A percentile compares a stretch with the other conserved stretches of the same genome.
phyloP scores from a whole-genome alignment of 164 flowering plant species.

The Vitis vinifera region DNA sequence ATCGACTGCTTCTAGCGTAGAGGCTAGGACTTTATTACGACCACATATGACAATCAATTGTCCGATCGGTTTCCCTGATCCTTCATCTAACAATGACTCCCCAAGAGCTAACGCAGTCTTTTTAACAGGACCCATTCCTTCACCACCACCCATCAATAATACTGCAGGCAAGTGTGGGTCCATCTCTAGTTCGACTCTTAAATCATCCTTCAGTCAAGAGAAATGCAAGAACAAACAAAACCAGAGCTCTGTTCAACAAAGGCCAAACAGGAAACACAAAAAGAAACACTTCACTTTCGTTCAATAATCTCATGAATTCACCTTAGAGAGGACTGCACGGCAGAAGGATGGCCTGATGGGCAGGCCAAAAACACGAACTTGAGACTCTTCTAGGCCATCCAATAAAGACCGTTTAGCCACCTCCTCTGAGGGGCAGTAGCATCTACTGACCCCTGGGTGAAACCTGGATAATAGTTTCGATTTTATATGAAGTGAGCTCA shows the following conservation, averaged over 20 bases:
- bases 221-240: background rate
- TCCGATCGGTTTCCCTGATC: conserved; percentile 63
- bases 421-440: conserved; percentile 92
- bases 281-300: background rate
- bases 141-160: conserved; percentile 97
- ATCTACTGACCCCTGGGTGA: conserved; percentile 80
- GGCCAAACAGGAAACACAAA: background rate
- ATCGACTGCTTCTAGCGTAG: conserved; percentile 51
- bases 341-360: conserved; percentile 91
- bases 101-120: conserved; percentile 89
- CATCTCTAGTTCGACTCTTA: conserved; percentile 80
- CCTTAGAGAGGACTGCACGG: conserved; percentile 74
- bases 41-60: conserved; percentile 85
- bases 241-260: background rate
- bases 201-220: conserved; percentile 45
- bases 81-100: conserved; percentile 63
- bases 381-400: conserved; percentile 76
- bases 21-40: conserved; percentile 63
- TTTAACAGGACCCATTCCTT: conserved; percentile 98
- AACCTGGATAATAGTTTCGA: conserved; percentile 53
- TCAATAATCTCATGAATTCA: conserved; percentile 12
- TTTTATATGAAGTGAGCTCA: background rate
- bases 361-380: conserved; percentile 79
- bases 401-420: conserved; percentile 82
- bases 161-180: conserved; percentile 85